Evolutionary conservation across 768 basidiomycete genomes (phyloP), one percentile per base, ranked within the genome.

Genomic region (Naganishia vaughanmartiniae): DNA sequence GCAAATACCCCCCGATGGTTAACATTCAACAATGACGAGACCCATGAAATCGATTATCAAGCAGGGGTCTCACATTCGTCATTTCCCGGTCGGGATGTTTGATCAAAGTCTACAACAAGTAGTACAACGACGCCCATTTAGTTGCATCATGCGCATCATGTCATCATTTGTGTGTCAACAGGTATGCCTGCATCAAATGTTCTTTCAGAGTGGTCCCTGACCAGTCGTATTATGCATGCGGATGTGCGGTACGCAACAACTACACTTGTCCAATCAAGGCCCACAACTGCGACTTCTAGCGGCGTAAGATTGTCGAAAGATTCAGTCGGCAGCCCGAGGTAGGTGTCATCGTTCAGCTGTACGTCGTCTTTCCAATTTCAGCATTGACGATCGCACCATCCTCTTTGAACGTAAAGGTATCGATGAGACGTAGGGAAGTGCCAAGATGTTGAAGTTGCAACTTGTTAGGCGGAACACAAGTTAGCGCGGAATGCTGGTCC

Each of bases 381-480:
- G 48, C 48, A 51, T 58, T 24, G 31, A 36, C 34, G 34, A 58
- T 31, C 34, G 12, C n/a, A 24, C 57, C 57, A 24, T 21, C 24
- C 19, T 33, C 57, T 1, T 58, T 10, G n/a, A 58, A 36, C 57
- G 21, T n/a, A 24, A 58, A 58, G 4, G 5, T 34, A 24, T 58
- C 57, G 24, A 58, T 36, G 19, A 33, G n/a, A 10, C 9, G 21
- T 7, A 24, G 19, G n/a, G 57, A 36, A 24, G 33, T 11, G 21
- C 57, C 31, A 1, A 58, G 57, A 36, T 58, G 57, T 24, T 58
- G 57, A 33, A 58, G 33, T 36, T 58, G 57, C 21, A 36, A 10
- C 15, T 34, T 33, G 57, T 39, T 4, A 33, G 57, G 57, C 10
- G 11, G 31, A 6, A 58, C 36, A n/a, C 57, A 58, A 1, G 57